phyloP scores from a whole-genome alignment of 768 basidiomycete species.

The Paxillus involutus region DNA sequence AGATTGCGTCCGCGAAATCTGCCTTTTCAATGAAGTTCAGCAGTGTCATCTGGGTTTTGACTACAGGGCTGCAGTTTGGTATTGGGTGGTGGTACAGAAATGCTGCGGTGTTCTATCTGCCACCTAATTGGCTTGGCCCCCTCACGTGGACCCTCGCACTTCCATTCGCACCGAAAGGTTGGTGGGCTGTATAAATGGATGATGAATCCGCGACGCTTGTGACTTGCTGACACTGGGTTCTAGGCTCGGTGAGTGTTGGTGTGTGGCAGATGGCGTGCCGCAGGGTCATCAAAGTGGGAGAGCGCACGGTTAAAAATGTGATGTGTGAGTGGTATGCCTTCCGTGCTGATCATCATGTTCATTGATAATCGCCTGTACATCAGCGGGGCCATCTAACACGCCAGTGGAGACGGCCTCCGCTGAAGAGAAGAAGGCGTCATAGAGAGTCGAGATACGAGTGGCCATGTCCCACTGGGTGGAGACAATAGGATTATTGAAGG shows the following conservation, averaged over 20 bases:
- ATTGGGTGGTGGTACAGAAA: slow-evolving; percentile 92
- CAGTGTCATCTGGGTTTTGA: slow-evolving; percentile 72
- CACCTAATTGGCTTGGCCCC: slow-evolving; percentile 87
- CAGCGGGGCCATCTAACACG: slow-evolving; percentile 19
- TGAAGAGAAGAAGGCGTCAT: slow-evolving; percentile 17
- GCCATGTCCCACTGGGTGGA: too few relatives aligned
- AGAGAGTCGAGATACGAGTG: slow-evolving; percentile 2
- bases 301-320: slow-evolving; percentile 69
- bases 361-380: not conserved
- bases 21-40: slow-evolving; percentile 74
- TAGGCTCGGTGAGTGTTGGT: slow-evolving; percentile 90
- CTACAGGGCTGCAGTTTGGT: slow-evolving; percentile 82
- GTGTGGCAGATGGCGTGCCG: slow-evolving; percentile 96
- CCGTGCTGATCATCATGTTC: not conserved
- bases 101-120: slow-evolving; percentile 91
- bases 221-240: not conserved
- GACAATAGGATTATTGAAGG: not conserved
- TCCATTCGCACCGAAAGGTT: slow-evolving; percentile 88
- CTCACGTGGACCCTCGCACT: slow-evolving; percentile 85
- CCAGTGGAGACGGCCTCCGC: slow-evolving; percentile 13
- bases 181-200: slow-evolving; percentile 17
- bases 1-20: slow-evolving; percentile 58
- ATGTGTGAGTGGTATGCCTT: slow-evolving; percentile 34
- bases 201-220: not conserved
- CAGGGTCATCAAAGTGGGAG: slow-evolving; percentile 76